Evolutionary conservation across 2,329 filamentous ascomycete genomes (phyloP).

Genomic region (Claviceps fusiformis): DNA sequence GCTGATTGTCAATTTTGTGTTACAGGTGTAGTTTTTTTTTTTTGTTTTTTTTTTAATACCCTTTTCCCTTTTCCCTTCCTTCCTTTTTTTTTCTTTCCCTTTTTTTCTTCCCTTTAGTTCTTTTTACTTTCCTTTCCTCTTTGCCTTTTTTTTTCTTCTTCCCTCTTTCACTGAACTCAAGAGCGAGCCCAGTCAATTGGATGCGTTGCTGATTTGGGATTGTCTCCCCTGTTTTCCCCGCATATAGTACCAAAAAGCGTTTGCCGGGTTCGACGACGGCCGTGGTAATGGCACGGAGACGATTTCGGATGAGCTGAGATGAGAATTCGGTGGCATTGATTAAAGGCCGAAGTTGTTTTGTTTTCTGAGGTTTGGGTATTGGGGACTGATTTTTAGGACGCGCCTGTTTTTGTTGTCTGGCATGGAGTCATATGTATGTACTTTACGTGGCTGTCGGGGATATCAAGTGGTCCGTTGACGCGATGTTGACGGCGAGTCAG

Average conservation of each 20-base stretch:
- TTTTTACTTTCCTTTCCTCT: no score
- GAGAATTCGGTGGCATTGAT: background rate
- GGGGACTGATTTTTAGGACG: background rate
- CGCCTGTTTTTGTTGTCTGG: background rate
- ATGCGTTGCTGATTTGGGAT: no score
- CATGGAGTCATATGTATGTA: no score
- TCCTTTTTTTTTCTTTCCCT: background rate
- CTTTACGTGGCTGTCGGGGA: no score
- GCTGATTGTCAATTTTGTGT: constrained; percentile 73
- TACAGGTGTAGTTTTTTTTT: constrained; percentile 49
- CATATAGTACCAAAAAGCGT: constrained; percentile 20
- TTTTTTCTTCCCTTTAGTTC: background rate
- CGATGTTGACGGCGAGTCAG: no score
- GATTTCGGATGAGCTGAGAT: constrained; percentile 19
- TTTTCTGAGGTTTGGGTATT: background rate
- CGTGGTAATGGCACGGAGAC: constrained; percentile 1
- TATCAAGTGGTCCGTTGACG: no score
- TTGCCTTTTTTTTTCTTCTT: no score
- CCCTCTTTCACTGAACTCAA: no score
- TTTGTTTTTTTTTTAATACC: no score
- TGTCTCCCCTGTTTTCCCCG: no score
- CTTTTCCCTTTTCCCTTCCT: background rate
- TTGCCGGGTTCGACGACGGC: constrained; percentile 14
- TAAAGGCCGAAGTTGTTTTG: no score
- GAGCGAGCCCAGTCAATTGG: no score